Conservation (phyloP, 495 filamentous ascomycete genomes). For the Aspergillus bridgeri region DNA sequence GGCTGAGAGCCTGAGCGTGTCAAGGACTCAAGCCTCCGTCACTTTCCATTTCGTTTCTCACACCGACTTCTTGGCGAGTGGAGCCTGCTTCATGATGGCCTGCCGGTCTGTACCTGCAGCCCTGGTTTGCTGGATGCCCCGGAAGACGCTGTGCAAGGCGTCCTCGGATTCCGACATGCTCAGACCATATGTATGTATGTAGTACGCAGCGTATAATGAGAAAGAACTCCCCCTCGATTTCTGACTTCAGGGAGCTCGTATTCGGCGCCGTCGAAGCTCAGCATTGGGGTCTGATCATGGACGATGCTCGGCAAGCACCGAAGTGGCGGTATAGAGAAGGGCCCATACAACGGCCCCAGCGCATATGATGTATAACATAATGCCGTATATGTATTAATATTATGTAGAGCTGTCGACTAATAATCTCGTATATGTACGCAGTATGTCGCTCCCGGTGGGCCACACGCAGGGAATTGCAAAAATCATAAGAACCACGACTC, state of each 20-base stretch:
- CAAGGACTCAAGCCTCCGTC: too few relatives aligned
- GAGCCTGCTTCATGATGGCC: not conserved
- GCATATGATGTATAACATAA: not conserved
- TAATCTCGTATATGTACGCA: too few relatives aligned
- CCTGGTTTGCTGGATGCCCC: not conserved
- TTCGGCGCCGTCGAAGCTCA: not conserved
- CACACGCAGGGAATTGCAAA: not conserved
- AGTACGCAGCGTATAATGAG: too few relatives aligned
- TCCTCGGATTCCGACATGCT: too few relatives aligned
- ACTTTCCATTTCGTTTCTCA: not conserved
- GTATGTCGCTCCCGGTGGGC: too few relatives aligned
- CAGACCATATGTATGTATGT: too few relatives aligned
- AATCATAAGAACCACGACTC: not conserved
- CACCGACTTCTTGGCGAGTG: slow-evolving; percentile 3
- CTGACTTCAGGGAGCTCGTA: not conserved
- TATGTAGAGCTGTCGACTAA: too few relatives aligned
- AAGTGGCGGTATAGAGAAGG: not conserved
- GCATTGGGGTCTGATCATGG: not conserved
- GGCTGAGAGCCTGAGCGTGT: not conserved
- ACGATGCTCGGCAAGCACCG: not conserved
- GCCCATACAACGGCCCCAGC: not conserved
- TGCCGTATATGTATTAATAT: not conserved
- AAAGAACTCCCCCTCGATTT: not conserved
- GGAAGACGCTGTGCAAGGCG: too few relatives aligned
- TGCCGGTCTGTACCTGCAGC: not conserved